These are phyloP conservation scores for Lactifluus pinguis DNA, from an alignment of 768 basidiomycete genomes.

Conservation along the genomic window DNA sequence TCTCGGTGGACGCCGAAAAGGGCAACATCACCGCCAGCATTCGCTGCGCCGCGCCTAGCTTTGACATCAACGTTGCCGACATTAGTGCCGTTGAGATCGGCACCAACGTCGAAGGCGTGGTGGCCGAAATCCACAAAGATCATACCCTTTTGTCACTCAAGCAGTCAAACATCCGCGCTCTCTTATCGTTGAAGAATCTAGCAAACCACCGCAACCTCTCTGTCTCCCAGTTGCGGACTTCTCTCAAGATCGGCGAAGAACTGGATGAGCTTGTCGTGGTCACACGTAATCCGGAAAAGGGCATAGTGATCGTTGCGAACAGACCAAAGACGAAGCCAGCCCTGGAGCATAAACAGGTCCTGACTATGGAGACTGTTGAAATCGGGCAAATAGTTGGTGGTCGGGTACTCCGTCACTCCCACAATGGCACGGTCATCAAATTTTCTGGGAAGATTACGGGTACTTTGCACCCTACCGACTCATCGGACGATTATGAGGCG, in stretches of 20 bases:
- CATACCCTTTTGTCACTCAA: constrained; percentile 69
- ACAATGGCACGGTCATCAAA: constrained; percentile 70
- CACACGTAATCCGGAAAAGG: constrained; percentile 77
- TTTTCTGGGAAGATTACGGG: constrained; percentile 64
- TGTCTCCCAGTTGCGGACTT: constrained; percentile 51
- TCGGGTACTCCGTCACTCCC: constrained; percentile 64
- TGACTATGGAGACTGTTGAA: constrained; percentile 58
- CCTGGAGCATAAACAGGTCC: constrained; percentile 36
- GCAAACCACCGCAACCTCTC: constrained; percentile 70
- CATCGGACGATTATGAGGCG: constrained; percentile 66
- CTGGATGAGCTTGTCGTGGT: constrained; percentile 81
- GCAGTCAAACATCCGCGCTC: constrained; percentile 60
- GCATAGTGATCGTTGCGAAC: constrained; percentile 77
- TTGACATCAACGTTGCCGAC: constrained; percentile 42
- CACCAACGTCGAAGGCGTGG: constrained; percentile 54
- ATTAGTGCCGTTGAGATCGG: constrained; percentile 74
- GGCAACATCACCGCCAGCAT: constrained; percentile 76
- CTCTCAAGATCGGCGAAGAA: constrained; percentile 58
- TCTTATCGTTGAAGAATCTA: constrained; percentile 81
- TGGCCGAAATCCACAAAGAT: constrained; percentile 80
- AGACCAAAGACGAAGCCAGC: constrained; percentile 50
- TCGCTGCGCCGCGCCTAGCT: constrained; percentile 59
- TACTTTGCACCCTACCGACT: constrained; percentile 72
- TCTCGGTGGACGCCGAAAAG: constrained; percentile 48
- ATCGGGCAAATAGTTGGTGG: constrained; percentile 74